phyloP scores from a whole-genome alignment of 2,329 filamentous ascomycete genomes.

The Ambrosiella beaveri region DNA sequence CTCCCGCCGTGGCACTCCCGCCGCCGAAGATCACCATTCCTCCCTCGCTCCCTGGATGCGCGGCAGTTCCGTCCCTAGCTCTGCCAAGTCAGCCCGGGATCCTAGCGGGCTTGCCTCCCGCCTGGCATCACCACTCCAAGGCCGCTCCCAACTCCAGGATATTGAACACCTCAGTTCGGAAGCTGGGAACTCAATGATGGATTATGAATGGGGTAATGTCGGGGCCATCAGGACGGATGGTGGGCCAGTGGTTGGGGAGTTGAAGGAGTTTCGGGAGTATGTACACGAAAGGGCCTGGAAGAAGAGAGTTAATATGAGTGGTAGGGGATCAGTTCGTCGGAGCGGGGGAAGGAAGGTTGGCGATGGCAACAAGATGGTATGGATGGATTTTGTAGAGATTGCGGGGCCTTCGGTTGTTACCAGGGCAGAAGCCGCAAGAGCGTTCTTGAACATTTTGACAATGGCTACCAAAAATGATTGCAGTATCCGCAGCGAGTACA shows the following conservation, averaged over 20 bases:
- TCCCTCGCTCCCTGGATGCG: conserved; percentile 37
- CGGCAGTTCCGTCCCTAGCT: conserved; percentile 28
- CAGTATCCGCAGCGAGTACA: conserved; percentile 27
- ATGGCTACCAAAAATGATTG: conserved; percentile 51
- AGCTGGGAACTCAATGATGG: not conserved
- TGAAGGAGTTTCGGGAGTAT: conserved; percentile 1
- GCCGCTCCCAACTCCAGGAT: conserved; percentile 3
- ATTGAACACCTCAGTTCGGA: conserved; percentile 11
- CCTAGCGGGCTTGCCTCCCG: conserved; percentile 17
- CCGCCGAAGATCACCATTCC: conserved; percentile 48
- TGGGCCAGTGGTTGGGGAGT: not conserved
- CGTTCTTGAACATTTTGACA: conserved; percentile 55
- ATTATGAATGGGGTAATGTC: conserved; percentile 1
- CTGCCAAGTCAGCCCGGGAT: conserved; percentile 23
- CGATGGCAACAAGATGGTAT: conserved; percentile 16
- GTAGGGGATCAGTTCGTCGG: not conserved
- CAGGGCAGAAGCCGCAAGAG: conserved; percentile 52
- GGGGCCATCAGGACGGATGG: not conserved
- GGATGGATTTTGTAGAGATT: conserved; percentile 51
- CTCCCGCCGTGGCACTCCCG: conserved; percentile 26
- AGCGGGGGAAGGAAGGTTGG: not conserved
- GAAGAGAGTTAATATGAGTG: not conserved
- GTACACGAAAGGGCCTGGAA: not conserved
- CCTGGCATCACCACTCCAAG: not conserved
- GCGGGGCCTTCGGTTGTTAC: conserved; percentile 39